A percentile compares a stretch with the other conserved stretches of the same genome.
phyloP scores from a whole-genome alignment of 345 rosid species.

The Boechera stricta region DNA sequence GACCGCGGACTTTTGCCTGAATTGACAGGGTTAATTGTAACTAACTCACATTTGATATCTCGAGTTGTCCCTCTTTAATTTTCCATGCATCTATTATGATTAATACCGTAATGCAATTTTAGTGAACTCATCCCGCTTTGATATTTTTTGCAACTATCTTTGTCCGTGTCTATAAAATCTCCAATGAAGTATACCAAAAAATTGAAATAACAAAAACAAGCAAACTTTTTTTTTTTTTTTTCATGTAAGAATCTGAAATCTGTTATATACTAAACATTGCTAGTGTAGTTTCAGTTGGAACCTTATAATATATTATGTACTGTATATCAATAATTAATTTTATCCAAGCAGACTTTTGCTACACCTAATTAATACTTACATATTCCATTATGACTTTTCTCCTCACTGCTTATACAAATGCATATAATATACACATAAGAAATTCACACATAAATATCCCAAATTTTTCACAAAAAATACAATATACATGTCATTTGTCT shows the following conservation, averaged over 20 bases:
- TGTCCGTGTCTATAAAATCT: too few species aligned
- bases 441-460: background rate
- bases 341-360: conserved; percentile 19
- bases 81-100: too few species aligned
- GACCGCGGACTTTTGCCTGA: too few species aligned
- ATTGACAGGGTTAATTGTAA: too few species aligned
- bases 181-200: too few species aligned
- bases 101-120: too few species aligned
- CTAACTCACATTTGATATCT: too few species aligned
- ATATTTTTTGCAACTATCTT: too few species aligned
- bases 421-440: background rate
- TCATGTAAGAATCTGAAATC: background rate
- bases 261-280: background rate
- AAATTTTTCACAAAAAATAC: background rate
- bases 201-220: too few species aligned
- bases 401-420: conserved; percentile 25
- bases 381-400: conserved; percentile 29
- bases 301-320: background rate
- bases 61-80: too few species aligned
- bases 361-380: conserved; percentile 20
- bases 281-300: background rate
- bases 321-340: background rate
- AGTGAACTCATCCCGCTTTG: background rate
- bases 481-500: conserved; percentile 21
- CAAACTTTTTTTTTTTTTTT: background rate